Percentiles rank a stretch among this genome's conserved stretches.
These are phyloP conservation scores for Eucalyptus polyanthemos DNA, from an alignment of 345 rosid species.

Conservation along the genomic window DNA sequence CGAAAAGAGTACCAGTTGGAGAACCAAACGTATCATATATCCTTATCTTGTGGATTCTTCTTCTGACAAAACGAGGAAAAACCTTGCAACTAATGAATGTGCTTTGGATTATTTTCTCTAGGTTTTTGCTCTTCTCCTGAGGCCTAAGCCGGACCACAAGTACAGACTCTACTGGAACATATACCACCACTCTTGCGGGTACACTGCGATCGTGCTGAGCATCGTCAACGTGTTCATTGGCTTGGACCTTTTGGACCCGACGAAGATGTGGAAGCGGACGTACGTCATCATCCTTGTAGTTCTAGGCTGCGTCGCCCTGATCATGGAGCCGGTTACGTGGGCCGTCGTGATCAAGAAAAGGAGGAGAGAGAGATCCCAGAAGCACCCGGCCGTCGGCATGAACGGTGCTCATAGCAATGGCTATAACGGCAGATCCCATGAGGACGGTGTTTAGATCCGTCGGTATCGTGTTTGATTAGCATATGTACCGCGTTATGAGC, in stretches of 20 bases:
- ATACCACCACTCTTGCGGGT: slow-evolving; percentile 74
- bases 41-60: neutral
- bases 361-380: neutral
- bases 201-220: slow-evolving; percentile 44
- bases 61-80: neutral
- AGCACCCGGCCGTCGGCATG: neutral
- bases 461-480: neutral
- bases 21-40: neutral
- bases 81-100: neutral
- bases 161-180: slow-evolving; percentile 78
- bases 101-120: neutral
- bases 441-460: neutral
- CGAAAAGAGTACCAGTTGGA: neutral
- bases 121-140: slow-evolving; percentile 66
- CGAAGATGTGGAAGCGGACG: slow-evolving; percentile 41
- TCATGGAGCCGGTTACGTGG: slow-evolving; percentile 75
- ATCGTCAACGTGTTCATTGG: slow-evolving; percentile 65
- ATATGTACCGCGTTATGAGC: neutral
- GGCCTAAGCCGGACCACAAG: slow-evolving; percentile 88
- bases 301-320: slow-evolving; percentile 27
- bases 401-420: neutral
- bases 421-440: neutral
- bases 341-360: slow-evolving; percentile 47
- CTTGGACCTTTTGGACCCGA: slow-evolving; percentile 43
- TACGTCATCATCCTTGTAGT: slow-evolving; percentile 45